Evolutionary conservation across 768 basidiomycete genomes (phyloP), one percentile per base, ranked within the genome.

Genomic region (Phallus indusiatus): DNA sequence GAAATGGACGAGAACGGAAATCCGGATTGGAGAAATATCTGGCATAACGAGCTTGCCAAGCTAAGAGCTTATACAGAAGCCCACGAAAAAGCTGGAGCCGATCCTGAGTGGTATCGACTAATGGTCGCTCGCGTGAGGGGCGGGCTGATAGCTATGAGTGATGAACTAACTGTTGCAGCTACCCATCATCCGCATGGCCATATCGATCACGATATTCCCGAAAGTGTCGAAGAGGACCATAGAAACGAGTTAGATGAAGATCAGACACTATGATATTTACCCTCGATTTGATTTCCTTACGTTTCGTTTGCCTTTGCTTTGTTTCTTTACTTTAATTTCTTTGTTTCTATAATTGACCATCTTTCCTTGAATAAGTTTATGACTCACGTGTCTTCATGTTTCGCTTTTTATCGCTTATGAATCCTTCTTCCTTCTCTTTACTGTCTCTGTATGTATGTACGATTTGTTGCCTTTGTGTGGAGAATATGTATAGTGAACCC

Each of bases 101-200:
- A 88, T 54, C 83, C 82, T 49, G 90, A 92, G 62, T 93, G 90
- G 90, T 93, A 84, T 65, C 75, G 85, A 62, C 85, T 88, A 81
- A 91, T 92, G 88, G 67, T 90, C 9, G 77, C 88, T 67, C 82
- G 87, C n/a, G 82, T 91, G 47, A 77, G 90, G 56, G 78, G 77
- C 48, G 85, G 85, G 17, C 75, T 90, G 81, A 81, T 75, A 3
- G 69, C 74, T 17, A 61, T 67, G 22, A 70, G 72, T 54, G 72
- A 74, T 34, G 74, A 70, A 18, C 20, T 58, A 35, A 47, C 55
- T 47, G 22, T 58, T 52, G 17, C 61, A 35, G 49, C 48, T 9
- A 49, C 46, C 11, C 61, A 34, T 14, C 47, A 47, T 28, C 48
- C 28, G 17, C 55, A 56, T 17, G 48, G 33, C 20, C 48, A 52